phyloP scores from a whole-genome alignment of 2,329 filamentous ascomycete species.

The Aspergillus jensenii region DNA sequence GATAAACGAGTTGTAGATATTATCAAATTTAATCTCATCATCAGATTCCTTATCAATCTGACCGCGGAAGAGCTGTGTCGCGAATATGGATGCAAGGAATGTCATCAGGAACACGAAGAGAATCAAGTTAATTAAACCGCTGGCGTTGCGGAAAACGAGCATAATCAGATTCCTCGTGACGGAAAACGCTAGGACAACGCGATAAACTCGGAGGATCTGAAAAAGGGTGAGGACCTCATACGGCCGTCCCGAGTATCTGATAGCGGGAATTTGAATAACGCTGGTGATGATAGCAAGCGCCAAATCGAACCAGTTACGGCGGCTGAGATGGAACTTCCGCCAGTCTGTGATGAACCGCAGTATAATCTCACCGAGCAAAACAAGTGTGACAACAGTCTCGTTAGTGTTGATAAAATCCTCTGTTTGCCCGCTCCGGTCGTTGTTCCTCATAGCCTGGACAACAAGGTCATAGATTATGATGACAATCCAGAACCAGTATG shows the following conservation, averaged over 20 bases:
- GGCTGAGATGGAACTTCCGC: constrained; percentile 72
- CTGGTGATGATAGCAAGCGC: constrained; percentile 76
- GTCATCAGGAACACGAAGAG: constrained; percentile 95
- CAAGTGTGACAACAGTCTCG: constrained; percentile 73
- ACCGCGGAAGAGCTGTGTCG: constrained; percentile 86
- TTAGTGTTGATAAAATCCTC: constrained; percentile 66
- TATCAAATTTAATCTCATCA: constrained; percentile 75
- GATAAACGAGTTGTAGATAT: constrained; percentile 92
- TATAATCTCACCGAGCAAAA: constrained; percentile 79
- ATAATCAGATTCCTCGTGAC: constrained; percentile 83
- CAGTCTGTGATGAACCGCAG: constrained; percentile 77
- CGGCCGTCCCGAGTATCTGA: constrained; percentile 66
- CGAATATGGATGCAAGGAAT: constrained; percentile 90
- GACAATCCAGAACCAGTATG: constrained; percentile 72
- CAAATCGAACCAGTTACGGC: constrained; percentile 78
- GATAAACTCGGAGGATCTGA: constrained; percentile 88
- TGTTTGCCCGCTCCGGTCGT: constrained; percentile 66
- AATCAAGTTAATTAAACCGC: constrained; percentile 91
- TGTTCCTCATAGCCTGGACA: constrained; percentile 73
- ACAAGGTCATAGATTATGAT: constrained; percentile 80
- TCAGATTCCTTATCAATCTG: constrained; percentile 69
- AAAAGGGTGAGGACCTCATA: constrained; percentile 93
- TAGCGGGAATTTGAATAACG: constrained; percentile 80
- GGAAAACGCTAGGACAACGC: constrained; percentile 83
- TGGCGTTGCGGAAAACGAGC: constrained; percentile 84